Conservation (phyloP, 257 asterid genomes). For the Verbena officinalis region DNA sequence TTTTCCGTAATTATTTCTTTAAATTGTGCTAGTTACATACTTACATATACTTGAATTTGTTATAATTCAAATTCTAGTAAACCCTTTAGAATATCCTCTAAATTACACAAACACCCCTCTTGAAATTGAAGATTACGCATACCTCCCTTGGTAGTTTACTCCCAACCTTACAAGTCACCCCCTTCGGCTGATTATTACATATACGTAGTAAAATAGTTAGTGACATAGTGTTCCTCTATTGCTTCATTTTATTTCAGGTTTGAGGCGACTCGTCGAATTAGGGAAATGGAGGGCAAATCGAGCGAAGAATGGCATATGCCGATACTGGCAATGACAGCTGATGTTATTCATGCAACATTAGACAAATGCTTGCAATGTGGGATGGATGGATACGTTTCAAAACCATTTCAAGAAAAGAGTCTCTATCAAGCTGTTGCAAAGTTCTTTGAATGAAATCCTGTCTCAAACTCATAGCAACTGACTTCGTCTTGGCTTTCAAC, state of each 20-base stretch:
- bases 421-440: slow-evolving; percentile 78
- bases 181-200: too few species aligned
- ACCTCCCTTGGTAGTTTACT: too few species aligned
- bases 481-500: not conserved
- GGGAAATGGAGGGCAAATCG: slow-evolving; percentile 66
- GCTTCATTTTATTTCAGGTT: slow-evolving; percentile 50
- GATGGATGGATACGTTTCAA: slow-evolving; percentile 92
- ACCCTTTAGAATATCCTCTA: too few species aligned
- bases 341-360: slow-evolving; percentile 79
- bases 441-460: slow-evolving; percentile 59
- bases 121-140: too few species aligned
- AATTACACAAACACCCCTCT: too few species aligned
- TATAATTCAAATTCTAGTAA: too few species aligned
- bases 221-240: not conserved
- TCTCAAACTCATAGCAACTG: slow-evolving; percentile 29
- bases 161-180: too few species aligned
- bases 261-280: slow-evolving; percentile 76
- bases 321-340: slow-evolving; percentile 92
- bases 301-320: slow-evolving; percentile 65
- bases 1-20: too few species aligned
- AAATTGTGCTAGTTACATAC: too few species aligned
- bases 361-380: slow-evolving; percentile 76
- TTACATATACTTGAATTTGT: too few species aligned
- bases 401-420: slow-evolving; percentile 85
- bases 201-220: too few species aligned